Conservation (phyloP, 2,329 filamentous ascomycete species). For the Phaeophleospora eucalypticola region DNA sequence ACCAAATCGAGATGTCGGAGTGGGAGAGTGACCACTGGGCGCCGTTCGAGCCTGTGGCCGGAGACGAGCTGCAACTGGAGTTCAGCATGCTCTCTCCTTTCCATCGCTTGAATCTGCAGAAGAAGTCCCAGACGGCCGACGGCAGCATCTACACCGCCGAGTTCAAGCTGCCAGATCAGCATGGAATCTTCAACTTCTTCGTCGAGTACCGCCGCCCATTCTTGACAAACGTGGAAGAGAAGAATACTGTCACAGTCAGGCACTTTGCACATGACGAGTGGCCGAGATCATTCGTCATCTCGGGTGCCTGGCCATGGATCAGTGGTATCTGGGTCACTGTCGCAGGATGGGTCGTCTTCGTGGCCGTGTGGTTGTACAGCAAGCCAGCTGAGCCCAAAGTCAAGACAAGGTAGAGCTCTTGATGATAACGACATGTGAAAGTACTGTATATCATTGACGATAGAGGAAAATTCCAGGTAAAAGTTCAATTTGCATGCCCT, state of each 20-base stretch:
- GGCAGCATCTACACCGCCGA: slow-evolving; percentile 68
- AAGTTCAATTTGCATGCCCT: background rate
- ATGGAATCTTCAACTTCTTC: slow-evolving; percentile 98
- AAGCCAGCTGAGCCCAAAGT: slow-evolving; percentile 49
- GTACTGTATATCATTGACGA: slow-evolving; percentile 1
- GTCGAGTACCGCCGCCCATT: slow-evolving; percentile 97
- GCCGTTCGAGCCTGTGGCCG: slow-evolving; percentile 66
- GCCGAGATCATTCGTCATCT: slow-evolving; percentile 85
- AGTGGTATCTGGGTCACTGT: slow-evolving; percentile 80
- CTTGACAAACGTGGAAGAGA: slow-evolving; percentile 84
- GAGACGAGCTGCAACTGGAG: slow-evolving; percentile 83
- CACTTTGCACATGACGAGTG: slow-evolving; percentile 98
- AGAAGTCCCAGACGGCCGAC: slow-evolving; percentile 53
- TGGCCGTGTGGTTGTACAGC: slow-evolving; percentile 80
- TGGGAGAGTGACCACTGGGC: slow-evolving; percentile 69
- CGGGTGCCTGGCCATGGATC: slow-evolving; percentile 91
- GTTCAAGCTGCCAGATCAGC: slow-evolving; percentile 89
- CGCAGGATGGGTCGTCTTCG: slow-evolving; percentile 78
- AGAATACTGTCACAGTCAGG: slow-evolving; percentile 87
- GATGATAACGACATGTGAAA: slow-evolving; percentile 2
- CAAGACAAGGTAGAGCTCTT: slow-evolving; percentile 19
- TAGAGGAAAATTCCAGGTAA: slow-evolving; percentile 1
- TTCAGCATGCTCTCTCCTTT: slow-evolving; percentile 99
- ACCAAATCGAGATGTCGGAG: slow-evolving; percentile 84
- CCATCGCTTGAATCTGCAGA: slow-evolving; percentile 73